A percentile compares a stretch with the other conserved stretches of the same genome.
Conservation (phyloP, 176 grass and related monocot species). For the Elymus sibiricus region DNA sequence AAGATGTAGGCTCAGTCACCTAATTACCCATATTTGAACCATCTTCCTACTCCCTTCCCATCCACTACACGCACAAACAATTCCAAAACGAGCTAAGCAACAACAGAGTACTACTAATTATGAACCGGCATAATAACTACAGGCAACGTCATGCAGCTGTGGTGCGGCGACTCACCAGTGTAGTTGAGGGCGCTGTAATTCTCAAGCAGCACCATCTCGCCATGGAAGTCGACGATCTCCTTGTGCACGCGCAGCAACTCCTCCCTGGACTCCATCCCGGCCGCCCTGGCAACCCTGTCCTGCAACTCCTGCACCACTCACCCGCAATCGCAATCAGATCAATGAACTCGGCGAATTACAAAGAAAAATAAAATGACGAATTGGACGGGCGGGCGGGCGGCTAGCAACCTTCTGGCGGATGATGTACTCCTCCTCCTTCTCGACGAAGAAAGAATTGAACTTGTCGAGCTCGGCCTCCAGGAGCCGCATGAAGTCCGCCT, state of each 20-base stretch:
- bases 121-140: slow-evolving; percentile 7
- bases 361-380: neutral
- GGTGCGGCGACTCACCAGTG: slow-evolving; percentile 48
- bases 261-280: slow-evolving; percentile 56
- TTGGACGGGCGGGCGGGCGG: neutral
- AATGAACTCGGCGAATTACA: neutral
- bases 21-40: neutral
- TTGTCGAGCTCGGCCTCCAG: slow-evolving; percentile 93
- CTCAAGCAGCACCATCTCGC: slow-evolving; percentile 98
- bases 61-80: neutral
- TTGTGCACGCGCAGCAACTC: slow-evolving; percentile 89
- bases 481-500: slow-evolving; percentile 69
- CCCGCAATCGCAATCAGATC: slow-evolving; percentile 21
- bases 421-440: slow-evolving; percentile 98
- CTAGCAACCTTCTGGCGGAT: slow-evolving; percentile 76
- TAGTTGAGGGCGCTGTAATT: slow-evolving; percentile 99
- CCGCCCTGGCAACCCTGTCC: slow-evolving; percentile 62
- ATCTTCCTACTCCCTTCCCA: neutral
- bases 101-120: neutral
- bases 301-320: slow-evolving; percentile 63
- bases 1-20: neutral
- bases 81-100: slow-evolving; percentile 26
- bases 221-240: slow-evolving; percentile 93
- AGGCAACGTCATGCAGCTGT: neutral
- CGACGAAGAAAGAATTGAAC: slow-evolving; percentile 88